These are phyloP conservation scores for Boechera divaricarpa DNA, from an alignment of 345 rosid genomes.

Conservation along the genomic window DNA sequence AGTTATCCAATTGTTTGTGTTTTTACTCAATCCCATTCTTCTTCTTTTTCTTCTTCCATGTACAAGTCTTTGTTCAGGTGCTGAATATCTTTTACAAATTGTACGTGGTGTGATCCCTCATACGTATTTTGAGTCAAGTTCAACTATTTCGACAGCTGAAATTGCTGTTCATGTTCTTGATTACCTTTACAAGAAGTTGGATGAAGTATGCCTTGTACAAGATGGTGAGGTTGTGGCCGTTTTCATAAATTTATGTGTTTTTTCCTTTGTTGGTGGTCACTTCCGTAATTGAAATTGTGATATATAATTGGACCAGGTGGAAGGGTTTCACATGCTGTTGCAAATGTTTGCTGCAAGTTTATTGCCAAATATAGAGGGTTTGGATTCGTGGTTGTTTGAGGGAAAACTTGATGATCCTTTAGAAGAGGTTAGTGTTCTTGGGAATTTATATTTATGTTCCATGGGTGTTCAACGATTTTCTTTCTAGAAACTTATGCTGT, in stretches of 20 bases:
- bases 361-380: slow-evolving; percentile 72
- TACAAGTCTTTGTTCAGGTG: slow-evolving; percentile 43
- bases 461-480: slow-evolving; percentile 17
- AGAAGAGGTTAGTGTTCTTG: slow-evolving; percentile 70
- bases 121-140: slow-evolving; percentile 55
- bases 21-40: not conserved
- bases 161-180: slow-evolving; percentile 72
- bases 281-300: slow-evolving; percentile 12
- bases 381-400: slow-evolving; percentile 92
- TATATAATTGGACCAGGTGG: slow-evolving; percentile 69
- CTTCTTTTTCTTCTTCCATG: not conserved
- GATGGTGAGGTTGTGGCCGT: slow-evolving; percentile 85
- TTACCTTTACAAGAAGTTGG: slow-evolving; percentile 76
- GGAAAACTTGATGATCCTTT: slow-evolving; percentile 92
- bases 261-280: slow-evolving; percentile 22
- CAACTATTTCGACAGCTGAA: slow-evolving; percentile 64
- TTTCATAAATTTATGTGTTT: slow-evolving; percentile 11
- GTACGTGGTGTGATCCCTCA: slow-evolving; percentile 74
- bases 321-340: slow-evolving; percentile 72
- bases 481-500: slow-evolving; percentile 22
- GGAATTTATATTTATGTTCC: slow-evolving; percentile 18
- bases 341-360: slow-evolving; percentile 80
- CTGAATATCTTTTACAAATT: slow-evolving; percentile 57
- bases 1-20: no score
- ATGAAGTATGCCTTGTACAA: slow-evolving; percentile 83